phyloP scores from a whole-genome alignment of 345 rosid species.

The Lepidium sativum region DNA sequence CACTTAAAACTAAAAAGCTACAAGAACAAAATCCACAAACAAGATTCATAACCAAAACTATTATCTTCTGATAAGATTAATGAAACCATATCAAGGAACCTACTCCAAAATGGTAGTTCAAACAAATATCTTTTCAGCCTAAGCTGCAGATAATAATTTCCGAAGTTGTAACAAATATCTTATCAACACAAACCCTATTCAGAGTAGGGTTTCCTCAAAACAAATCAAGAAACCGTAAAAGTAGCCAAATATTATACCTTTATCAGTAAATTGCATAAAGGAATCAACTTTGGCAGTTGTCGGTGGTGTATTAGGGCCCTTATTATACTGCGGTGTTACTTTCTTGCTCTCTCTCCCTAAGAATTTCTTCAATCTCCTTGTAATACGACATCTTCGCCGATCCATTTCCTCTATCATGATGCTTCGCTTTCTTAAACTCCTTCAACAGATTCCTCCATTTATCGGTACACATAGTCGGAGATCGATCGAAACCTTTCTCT shows the following conservation, averaged over 20 bases:
- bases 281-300: constrained; percentile 67
- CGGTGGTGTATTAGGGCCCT: constrained; percentile 44
- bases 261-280: constrained; percentile 82
- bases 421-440: constrained; percentile 89
- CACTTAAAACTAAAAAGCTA: not conserved
- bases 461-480: constrained; percentile 98
- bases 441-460: constrained; percentile 98
- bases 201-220: not conserved
- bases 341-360: constrained; percentile 75
- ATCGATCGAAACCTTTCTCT: constrained; percentile 92
- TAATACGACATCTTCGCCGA: constrained; percentile 89
- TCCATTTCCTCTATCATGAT: constrained; percentile 71
- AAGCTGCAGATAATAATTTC: constrained; percentile 3
- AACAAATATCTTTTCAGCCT: not conserved
- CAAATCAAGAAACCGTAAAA: not conserved
- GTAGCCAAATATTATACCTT: constrained; percentile 42
- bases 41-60: not conserved
- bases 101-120: not conserved
- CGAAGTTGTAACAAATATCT: not conserved
- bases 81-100: not conserved
- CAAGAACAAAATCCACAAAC: not conserved
- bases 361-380: constrained; percentile 94
- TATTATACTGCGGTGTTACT: constrained; percentile 37
- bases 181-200: constrained; percentile 3
- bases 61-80: not conserved